Evolutionary conservation across 805 yeast genomes (phyloP).

Genomic region (Myxozyma monticola): DNA sequence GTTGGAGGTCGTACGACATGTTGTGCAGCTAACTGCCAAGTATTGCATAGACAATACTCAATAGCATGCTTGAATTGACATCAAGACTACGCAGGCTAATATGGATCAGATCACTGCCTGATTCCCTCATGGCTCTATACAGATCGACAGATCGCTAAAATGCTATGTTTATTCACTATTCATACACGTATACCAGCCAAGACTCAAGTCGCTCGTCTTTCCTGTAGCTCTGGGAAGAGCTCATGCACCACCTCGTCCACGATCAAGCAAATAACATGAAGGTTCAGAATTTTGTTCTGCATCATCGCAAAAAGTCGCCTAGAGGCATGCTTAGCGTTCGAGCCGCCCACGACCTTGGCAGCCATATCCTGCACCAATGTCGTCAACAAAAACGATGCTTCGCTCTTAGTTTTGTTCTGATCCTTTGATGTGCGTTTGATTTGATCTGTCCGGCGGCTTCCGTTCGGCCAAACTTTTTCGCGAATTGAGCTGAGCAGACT

Average conservation of each 20-base stretch:
- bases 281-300: constrained; percentile 71
- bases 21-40: no score
- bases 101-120: no score
- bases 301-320: constrained; percentile 59
- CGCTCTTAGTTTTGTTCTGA: constrained; percentile 53
- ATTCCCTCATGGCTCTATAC: no score
- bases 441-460: constrained; percentile 11
- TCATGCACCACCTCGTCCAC: constrained; percentile 27
- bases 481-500: constrained; percentile 41
- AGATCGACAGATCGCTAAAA: no score
- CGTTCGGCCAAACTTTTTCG: constrained; percentile 38
- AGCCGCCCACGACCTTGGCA: constrained; percentile 70
- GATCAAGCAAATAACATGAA: constrained; percentile 50
- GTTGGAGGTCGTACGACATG: no score
- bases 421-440: constrained; percentile 46
- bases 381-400: constrained; percentile 58
- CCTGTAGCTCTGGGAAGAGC: constrained; percentile 24
- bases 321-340: constrained; percentile 65
- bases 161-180: no score
- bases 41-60: no score
- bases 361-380: constrained; percentile 62
- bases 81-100: no score
- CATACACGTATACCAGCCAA: no score
- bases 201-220: no score
- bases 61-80: no score